These are phyloP conservation scores for Fusarium tjaetaba DNA, from an alignment of 2,329 filamentous ascomycete genomes.

Conservation along the genomic window DNA sequence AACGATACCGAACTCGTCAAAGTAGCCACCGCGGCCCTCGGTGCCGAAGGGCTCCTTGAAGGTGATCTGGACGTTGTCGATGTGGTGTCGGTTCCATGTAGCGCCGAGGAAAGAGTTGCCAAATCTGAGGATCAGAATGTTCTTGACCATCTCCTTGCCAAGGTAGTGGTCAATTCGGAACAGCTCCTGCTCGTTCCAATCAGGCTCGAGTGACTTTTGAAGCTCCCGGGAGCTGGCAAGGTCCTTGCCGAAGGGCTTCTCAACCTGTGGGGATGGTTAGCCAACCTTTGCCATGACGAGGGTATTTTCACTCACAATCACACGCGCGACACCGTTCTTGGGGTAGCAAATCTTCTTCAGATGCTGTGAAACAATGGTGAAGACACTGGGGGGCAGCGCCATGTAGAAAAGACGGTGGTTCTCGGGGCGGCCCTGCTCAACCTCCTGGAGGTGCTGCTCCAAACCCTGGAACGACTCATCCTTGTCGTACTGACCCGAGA, in stretches of 20 bases:
- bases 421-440: conserved; percentile 85
- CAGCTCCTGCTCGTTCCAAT: conserved; percentile 99
- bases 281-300: background rate
- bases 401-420: conserved; percentile 98
- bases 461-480: conserved; percentile 92
- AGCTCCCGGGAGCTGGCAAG: conserved; percentile 92
- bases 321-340: conserved; percentile 85
- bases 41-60: conserved; percentile 99
- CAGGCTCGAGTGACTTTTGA: conserved; percentile 92
- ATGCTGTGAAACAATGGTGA: conserved; percentile 97
- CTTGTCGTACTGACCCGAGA: conserved; percentile 97
- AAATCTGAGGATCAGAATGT: conserved; percentile 96
- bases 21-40: conserved; percentile 97
- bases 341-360: conserved; percentile 98
- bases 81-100: conserved; percentile 99
- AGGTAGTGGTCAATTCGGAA: conserved; percentile 99
- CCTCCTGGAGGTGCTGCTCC: conserved; percentile 83
- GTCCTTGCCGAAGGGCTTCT: conserved; percentile 99
- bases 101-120: conserved; percentile 99
- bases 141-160: conserved; percentile 99
- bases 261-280: conserved; percentile 70
- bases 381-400: conserved; percentile 96
- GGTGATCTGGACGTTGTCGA: conserved; percentile 98
- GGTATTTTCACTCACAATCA: conserved; percentile 72
- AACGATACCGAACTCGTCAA: conserved; percentile 99